These are phyloP conservation scores for Exophiala phaeomuriformis DNA, from an alignment of 2,329 filamentous ascomycete species.

Conservation along the genomic window DNA sequence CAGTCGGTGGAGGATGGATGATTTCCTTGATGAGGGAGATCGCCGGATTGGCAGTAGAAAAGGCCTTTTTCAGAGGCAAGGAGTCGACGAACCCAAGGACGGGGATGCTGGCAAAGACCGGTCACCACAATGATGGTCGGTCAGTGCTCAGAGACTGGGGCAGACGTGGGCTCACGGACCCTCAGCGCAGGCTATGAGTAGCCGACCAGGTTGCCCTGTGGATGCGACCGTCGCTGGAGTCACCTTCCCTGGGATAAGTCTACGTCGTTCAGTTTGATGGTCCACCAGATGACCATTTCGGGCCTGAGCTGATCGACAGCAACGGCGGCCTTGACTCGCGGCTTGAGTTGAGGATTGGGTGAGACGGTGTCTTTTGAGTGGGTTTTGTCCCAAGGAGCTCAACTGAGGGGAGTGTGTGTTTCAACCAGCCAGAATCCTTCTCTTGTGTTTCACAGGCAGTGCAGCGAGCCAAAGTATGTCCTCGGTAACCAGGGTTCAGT, in stretches of 20 bases:
- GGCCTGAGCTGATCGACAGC: slow-evolving; percentile 18
- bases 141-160: not conserved
- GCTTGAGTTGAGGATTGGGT: slow-evolving; percentile 10
- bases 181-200: not conserved
- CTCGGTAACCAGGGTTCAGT: not conserved
- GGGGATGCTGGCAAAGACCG: not conserved
- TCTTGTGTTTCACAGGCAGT: not conserved
- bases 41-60: slow-evolving; percentile 5
- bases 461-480: not conserved
- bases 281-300: slow-evolving; percentile 5
- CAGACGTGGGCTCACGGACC: not conserved
- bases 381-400: slow-evolving; percentile 4
- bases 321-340: slow-evolving; percentile 4
- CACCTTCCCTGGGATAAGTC: slow-evolving; percentile 3
- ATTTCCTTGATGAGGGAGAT: slow-evolving; percentile 12
- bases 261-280: slow-evolving; percentile 2
- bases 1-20: not conserved
- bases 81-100: not conserved
- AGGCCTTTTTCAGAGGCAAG: not conserved
- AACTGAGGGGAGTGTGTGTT: not conserved
- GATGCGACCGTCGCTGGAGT: not conserved
- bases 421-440: not conserved
- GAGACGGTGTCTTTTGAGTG: slow-evolving; percentile 8
- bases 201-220: not conserved
- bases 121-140: not conserved